phyloP scores from a whole-genome alignment of 257 asterid species.

The Marsdenia floribunda region DNA sequence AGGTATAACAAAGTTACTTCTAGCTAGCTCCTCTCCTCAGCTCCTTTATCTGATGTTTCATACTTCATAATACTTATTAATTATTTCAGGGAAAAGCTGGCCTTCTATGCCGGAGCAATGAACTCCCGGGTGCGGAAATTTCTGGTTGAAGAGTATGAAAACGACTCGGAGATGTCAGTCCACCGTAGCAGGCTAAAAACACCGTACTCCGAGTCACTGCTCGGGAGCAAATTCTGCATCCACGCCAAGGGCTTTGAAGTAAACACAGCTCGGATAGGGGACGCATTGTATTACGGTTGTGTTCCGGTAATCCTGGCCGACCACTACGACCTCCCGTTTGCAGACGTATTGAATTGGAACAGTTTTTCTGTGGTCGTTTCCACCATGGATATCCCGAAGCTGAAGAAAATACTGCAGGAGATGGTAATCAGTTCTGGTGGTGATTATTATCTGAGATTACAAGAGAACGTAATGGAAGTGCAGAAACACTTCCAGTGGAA shows the following conservation, averaged over 20 bases:
- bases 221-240: slow-evolving; percentile 79
- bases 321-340: slow-evolving; percentile 75
- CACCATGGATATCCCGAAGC: slow-evolving; percentile 44
- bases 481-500: slow-evolving; percentile 75
- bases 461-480: slow-evolving; percentile 58
- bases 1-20: slow-evolving; percentile 28
- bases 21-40: too few relatives aligned
- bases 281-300: slow-evolving; percentile 78
- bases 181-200: slow-evolving; percentile 58
- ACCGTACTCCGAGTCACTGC: slow-evolving; percentile 69
- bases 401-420: slow-evolving; percentile 47
- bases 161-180: slow-evolving; percentile 57
- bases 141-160: slow-evolving; percentile 41
- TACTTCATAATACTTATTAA: too few relatives aligned
- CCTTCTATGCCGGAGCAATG: slow-evolving; percentile 88
- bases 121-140: slow-evolving; percentile 55
- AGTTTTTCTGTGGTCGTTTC: slow-evolving; percentile 58
- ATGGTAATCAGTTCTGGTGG: slow-evolving; percentile 10
- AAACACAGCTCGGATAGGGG: slow-evolving; percentile 83
- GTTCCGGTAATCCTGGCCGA: slow-evolving; percentile 85
- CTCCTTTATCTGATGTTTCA: too few relatives aligned
- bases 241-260: slow-evolving; percentile 93
- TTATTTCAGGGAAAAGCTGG: slow-evolving; percentile 54
- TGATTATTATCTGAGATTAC: slow-evolving; percentile 41
- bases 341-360: slow-evolving; percentile 65